These are phyloP conservation scores for Pulveroboletus sp. DNA, from an alignment of 768 basidiomycete species.

Conservation along the genomic window DNA sequence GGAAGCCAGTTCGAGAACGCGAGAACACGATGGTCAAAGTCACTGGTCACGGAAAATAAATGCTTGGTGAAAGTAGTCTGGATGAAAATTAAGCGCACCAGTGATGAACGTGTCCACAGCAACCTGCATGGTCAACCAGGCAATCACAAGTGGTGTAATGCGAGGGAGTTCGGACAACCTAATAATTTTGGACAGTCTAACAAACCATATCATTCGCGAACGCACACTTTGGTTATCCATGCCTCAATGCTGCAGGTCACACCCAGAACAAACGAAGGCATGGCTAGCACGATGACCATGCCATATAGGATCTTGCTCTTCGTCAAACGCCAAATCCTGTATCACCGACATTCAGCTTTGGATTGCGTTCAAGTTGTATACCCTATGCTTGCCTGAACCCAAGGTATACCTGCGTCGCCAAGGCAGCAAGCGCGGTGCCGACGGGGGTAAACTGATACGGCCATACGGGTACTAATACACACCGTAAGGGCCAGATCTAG, in stretches of 20 bases:
- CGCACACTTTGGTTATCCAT: constrained; percentile 41
- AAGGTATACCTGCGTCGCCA: constrained; percentile 50
- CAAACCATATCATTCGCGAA: background rate
- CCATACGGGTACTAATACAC: constrained; percentile 39
- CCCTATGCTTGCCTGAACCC: constrained; percentile 38
- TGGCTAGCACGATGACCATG: constrained; percentile 35
- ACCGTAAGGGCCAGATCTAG: background rate
- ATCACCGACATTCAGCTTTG: background rate
- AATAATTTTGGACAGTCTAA: background rate
- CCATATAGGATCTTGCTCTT: constrained; percentile 24
- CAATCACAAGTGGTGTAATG: constrained; percentile 40
- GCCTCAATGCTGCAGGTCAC: constrained; percentile 41
- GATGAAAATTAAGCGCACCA: constrained; percentile 22
- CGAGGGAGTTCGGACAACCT: constrained; percentile 43
- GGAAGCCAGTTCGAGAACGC: constrained; percentile 51
- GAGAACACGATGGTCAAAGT: constrained; percentile 29
- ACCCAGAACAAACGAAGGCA: constrained; percentile 43
- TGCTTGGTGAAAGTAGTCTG: no score
- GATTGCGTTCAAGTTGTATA: background rate
- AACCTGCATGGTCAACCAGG: constrained; percentile 48
- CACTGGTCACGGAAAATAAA: constrained; percentile 10
- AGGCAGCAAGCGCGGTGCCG: constrained; percentile 44
- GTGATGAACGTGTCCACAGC: constrained; percentile 44
- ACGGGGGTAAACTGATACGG: constrained; percentile 49
- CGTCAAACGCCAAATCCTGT: constrained; percentile 17